Percentiles rank a stretch among this genome's conserved stretches.
Evolutionary conservation across 345 rosid species (phyloP).

Genomic region (Sisymbrium altissimum): DNA sequence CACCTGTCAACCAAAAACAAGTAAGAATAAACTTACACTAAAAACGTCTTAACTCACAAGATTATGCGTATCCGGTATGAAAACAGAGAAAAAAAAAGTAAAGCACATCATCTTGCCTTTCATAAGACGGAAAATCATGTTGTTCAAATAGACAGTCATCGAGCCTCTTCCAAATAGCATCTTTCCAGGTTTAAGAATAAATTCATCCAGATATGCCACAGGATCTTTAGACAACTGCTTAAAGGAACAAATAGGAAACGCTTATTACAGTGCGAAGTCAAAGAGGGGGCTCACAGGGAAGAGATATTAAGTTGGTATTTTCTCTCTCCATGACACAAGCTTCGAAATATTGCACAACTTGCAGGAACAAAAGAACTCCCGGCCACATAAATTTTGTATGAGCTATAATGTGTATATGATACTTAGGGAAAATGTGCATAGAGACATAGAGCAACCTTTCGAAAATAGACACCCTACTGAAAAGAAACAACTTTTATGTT

Average conservation of each 20-base stretch:
- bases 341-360: not conserved
- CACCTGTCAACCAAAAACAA: constrained; percentile 44
- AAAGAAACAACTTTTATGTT: constrained; percentile 1
- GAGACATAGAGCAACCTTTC: not conserved
- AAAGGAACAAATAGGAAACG: not conserved
- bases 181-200: constrained; percentile 68
- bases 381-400: not conserved
- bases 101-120: constrained; percentile 46
- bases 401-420: not conserved
- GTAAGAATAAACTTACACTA: not conserved
- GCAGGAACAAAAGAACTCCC: not conserved
- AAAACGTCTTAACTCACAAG: not conserved
- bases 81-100: not conserved
- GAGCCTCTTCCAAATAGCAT: constrained; percentile 73
- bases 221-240: constrained; percentile 80
- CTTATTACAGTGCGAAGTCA: not conserved
- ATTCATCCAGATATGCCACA: constrained; percentile 50
- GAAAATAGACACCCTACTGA: constrained; percentile 13
- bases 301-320: constrained; percentile 6
- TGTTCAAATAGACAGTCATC: constrained; percentile 58
- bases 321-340: constrained; percentile 3
- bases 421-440: not conserved
- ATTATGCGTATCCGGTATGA: not conserved
- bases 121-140: constrained; percentile 60
- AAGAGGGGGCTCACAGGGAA: not conserved